phyloP scores from a whole-genome alignment of 2,329 filamentous ascomycete genomes.

The Fusarium humuli region DNA sequence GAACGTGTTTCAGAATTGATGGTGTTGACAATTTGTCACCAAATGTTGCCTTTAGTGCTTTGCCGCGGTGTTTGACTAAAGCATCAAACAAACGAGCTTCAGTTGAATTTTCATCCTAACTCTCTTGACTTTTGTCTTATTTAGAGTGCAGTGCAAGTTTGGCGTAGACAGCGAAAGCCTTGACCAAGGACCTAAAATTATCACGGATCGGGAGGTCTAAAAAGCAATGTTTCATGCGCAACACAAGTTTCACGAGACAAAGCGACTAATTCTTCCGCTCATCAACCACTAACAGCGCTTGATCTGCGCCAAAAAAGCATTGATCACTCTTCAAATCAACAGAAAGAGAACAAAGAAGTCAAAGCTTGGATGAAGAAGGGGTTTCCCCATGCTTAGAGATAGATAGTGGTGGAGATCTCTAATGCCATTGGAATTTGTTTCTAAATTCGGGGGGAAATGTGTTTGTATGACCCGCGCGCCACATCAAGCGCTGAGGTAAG shows the following conservation, averaged over 20 bases:
- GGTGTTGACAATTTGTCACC: neutral
- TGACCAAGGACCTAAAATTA: neutral
- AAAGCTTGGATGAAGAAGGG: neutral
- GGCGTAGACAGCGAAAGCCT: neutral
- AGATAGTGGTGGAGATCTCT: neutral
- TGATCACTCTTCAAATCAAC: neutral
- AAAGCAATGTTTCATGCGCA: conserved; percentile 12
- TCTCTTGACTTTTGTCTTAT: neutral
- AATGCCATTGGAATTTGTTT: neutral
- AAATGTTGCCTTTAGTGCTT: neutral
- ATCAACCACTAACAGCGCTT: neutral
- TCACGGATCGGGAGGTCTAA: neutral
- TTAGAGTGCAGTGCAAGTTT: neutral
- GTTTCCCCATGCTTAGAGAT: neutral
- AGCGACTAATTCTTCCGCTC: neutral
- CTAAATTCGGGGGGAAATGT: conserved; percentile 1
- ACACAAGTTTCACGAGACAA: conserved; percentile 19
- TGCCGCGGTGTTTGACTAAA: conserved; percentile 10
- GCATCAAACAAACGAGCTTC: conserved; percentile 14
- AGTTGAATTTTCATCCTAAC: neutral
- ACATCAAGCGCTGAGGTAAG: conserved; percentile 22
- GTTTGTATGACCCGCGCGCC: conserved; percentile 34
- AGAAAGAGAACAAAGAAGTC: neutral
- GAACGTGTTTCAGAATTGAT: conserved; percentile 20
- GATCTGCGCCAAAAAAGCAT: neutral